Evolutionary conservation across 2,329 filamentous ascomycete species (phyloP).

Genomic region (Cladosporium sp.): DNA sequence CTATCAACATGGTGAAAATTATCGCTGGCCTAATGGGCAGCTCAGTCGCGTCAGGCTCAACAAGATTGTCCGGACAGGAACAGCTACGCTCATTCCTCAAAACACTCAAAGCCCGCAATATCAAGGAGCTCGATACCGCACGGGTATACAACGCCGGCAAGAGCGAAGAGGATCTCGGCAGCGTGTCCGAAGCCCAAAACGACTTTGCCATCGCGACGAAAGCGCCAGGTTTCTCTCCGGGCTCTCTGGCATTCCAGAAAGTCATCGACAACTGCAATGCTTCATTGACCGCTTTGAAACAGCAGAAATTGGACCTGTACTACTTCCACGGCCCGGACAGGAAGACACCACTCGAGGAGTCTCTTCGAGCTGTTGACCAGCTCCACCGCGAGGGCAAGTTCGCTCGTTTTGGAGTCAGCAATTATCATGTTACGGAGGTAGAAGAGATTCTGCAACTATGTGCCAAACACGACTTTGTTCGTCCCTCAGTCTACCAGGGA

Average conservation of each 20-base stretch:
- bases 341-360: slow-evolving; percentile 44
- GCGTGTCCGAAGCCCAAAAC: slow-evolving; percentile 24
- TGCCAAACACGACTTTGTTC: slow-evolving; percentile 42
- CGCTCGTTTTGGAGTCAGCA: slow-evolving; percentile 49
- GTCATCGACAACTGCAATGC: slow-evolving; percentile 29
- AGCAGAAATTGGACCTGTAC: slow-evolving; percentile 38
- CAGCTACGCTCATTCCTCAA: slow-evolving; percentile 34
- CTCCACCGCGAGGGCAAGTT: slow-evolving; percentile 46
- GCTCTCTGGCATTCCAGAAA: slow-evolving; percentile 29
- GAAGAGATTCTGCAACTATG: slow-evolving; percentile 47
- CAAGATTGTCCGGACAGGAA: slow-evolving; percentile 22
- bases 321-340: slow-evolving; percentile 52
- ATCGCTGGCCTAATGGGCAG: slow-evolving; percentile 34
- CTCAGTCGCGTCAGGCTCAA: slow-evolving; percentile 28
- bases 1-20: slow-evolving; percentile 29
- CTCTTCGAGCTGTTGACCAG: slow-evolving; percentile 45
- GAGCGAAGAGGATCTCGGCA: slow-evolving; percentile 46
- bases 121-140: slow-evolving; percentile 41
- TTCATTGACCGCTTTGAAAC: slow-evolving; percentile 31
- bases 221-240: slow-evolving; percentile 31
- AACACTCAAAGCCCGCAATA: slow-evolving; percentile 33
- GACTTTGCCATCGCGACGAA: slow-evolving; percentile 33
- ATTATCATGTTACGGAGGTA: slow-evolving; percentile 49
- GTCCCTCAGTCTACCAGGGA: slow-evolving; percentile 51
- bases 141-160: slow-evolving; percentile 42